phyloP scores from a whole-genome alignment of 768 basidiomycete species.

The Phallus indusiatus region DNA sequence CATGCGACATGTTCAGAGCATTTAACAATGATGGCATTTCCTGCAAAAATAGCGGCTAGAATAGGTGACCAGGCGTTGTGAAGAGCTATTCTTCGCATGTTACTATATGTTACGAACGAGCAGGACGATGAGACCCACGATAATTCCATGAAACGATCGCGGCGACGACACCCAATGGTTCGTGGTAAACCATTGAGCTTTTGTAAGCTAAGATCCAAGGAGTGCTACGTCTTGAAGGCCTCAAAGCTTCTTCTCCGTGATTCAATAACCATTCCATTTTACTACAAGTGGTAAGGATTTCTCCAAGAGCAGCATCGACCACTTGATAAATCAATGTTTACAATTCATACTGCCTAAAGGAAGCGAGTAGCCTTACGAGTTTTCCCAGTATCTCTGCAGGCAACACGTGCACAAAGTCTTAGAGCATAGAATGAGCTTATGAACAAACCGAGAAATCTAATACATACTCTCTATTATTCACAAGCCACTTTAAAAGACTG shows the following conservation, averaged over 20 bases:
- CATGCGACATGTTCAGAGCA: conserved; percentile 90
- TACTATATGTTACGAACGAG: not conserved
- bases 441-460: not conserved
- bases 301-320: conserved; percentile 89
- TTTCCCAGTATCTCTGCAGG: conserved; percentile 92
- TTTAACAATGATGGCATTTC: conserved; percentile 85
- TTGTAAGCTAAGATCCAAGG: conserved; percentile 71
- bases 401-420: conserved; percentile 63
- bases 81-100: conserved; percentile 42
- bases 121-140: conserved; percentile 38
- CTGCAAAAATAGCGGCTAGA: conserved; percentile 81
- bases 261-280: conserved; percentile 90
- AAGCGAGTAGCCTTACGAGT: conserved; percentile 48
- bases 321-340: conserved; percentile 36
- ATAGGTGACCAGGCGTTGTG: conserved; percentile 96
- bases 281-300: conserved; percentile 88
- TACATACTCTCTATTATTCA: conserved; percentile 71
- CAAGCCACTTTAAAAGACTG: conserved; percentile 85
- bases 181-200: conserved; percentile 69
- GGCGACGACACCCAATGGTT: conserved; percentile 87
- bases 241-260: conserved; percentile 70
- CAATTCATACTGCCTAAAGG: not conserved
- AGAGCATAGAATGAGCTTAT: not conserved
- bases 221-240: conserved; percentile 58
- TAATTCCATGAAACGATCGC: conserved; percentile 96